Percentiles rank a stretch among this genome's conserved stretches.
Conservation (phyloP, 1,284 basidiomycete genomes). For the Sanghuangporus sanghuang region DNA sequence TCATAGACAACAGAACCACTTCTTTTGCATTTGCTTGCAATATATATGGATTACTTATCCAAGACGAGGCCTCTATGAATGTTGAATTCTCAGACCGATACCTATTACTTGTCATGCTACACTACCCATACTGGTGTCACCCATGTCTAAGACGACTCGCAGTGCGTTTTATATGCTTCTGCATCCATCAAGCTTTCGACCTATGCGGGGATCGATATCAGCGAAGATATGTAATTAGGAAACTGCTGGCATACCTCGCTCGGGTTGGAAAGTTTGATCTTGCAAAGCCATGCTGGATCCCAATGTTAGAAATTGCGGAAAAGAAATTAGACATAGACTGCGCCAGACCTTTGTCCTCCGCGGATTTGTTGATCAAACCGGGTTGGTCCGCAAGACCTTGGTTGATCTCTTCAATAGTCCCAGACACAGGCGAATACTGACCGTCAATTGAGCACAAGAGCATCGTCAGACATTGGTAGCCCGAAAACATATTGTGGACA, state of each 20-base stretch:
- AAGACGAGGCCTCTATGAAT: neutral
- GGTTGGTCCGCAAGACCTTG: slow-evolving; percentile 66
- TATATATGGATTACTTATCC: neutral
- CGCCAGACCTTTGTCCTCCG: slow-evolving; percentile 75
- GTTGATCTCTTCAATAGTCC: slow-evolving; percentile 81
- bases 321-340: neutral
- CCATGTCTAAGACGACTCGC: slow-evolving; percentile 39
- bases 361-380: slow-evolving; percentile 84
- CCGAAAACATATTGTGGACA: slow-evolving; percentile 9
- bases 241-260: slow-evolving; percentile 48
- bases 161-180: slow-evolving; percentile 75
- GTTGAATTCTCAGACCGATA: neutral
- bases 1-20: neutral
- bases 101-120: neutral
- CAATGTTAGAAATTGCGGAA: neutral
- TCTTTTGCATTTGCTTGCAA: neutral
- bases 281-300: slow-evolving; percentile 87
- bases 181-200: slow-evolving; percentile 71
- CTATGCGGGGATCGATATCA: slow-evolving; percentile 32
- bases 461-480: slow-evolving; percentile 6
- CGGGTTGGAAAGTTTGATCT: slow-evolving; percentile 79
- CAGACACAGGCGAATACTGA: slow-evolving; percentile 91
- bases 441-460: neutral
- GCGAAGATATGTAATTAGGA: neutral
- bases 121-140: neutral